Base-by-base conservation (phyloP, 805 yeast species). In the Yamadazyma laniorum region DNA sequence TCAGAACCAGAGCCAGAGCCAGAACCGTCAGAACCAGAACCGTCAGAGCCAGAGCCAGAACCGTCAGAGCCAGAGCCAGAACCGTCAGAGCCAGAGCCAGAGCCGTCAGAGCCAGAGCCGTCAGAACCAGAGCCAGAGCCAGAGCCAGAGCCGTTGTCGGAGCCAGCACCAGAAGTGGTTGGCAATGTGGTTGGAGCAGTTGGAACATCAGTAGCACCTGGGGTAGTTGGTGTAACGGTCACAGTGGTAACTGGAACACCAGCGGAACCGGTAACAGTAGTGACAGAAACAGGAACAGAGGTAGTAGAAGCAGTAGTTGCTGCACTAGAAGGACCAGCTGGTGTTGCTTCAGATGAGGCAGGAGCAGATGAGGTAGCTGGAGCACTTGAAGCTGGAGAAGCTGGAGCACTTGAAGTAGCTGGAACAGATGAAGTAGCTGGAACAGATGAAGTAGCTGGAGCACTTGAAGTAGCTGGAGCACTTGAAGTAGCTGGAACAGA, bases 401-500 rank as follows among this genome's bases (percentile, higher is more conserved):
- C 27, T 14, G 18, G 35, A 8, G 25, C 31, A 38, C 32, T 25
- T 18, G 43, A 32, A 13, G 39, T 29, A 26, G 42, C 18, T 6
- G 32, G 32, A 33, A 44, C 16, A 14, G 31, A 32, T 3, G 33
- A 93, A 16, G 13, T n/a, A 32, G 29, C 21, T 15, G 29, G 29
- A 23, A 38, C 21, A 37, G 42, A 15, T 13, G 39, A 28, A 13
- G 32, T 18, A 22, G 34, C 16, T 11, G 37, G 13, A 19, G 12
- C 36, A 30, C 36, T 27, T 14, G 40, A 35, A 23, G 27, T n/a
- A 14, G 16, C 34, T 13, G 18, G 17, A 18, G 30, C 23, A 31
- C 32, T 15, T 25, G 42, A 33, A 9, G 40, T 22, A 11, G 27
- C 13, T 5, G 31, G 7, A 29, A 14, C 34, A 18, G 35, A 8